Evolutionary conservation across 2,329 filamentous ascomycete genomes (phyloP), one percentile per base, ranked within the genome.

Genomic region (Paecilomyces dactylethromorphus): DNA sequence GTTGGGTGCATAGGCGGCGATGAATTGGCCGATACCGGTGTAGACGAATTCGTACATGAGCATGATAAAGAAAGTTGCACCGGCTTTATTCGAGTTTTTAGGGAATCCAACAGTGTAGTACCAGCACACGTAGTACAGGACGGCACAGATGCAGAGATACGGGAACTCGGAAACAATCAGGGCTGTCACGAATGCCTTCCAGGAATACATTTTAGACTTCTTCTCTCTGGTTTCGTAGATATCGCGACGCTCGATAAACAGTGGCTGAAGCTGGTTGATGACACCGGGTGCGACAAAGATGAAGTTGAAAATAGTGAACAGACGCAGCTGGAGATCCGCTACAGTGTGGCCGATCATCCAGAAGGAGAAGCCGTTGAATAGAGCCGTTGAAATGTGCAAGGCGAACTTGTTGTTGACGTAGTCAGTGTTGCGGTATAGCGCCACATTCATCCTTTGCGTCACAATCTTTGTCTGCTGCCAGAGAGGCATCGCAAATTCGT

Each of bases 1-100:
- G 61, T 79, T 79, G 39, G 75, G 88, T 0, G 89, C 87, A 69
- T 90, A 91, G 0, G 90, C 89, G 58, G 86, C 88, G 63, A 92
- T 88, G 84, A 88, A 91, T 70, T 91, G 89, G 13, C 88, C 90
- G 84, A 87, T 91, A 62, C 79, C 85, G 21, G 81, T 83, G 71
- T 86, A 83, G 76, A 91, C 88, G 21, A 91, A 74, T 73, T 86
- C 89, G 74, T 91, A 91, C 2, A 92, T 79, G 63, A 91, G 71
- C 13, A 84, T 85, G 83, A 92, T 89, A 50, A 92, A 77, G 75
- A 87, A 92, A 1, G 85, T 82, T 64, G 64, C 65, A 2, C 71
- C 71, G 7, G 72, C 65, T 21, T 65, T 68, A 63, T 66, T 63
- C 32, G 82, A 81, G 54, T 87, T 81, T 1, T 78, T 78, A 0